A percentile compares a stretch with the other conserved stretches of the same genome.
Evolutionary conservation across 1,139 yeast species (phyloP).

Genomic region (Kodamaea arcana): DNA sequence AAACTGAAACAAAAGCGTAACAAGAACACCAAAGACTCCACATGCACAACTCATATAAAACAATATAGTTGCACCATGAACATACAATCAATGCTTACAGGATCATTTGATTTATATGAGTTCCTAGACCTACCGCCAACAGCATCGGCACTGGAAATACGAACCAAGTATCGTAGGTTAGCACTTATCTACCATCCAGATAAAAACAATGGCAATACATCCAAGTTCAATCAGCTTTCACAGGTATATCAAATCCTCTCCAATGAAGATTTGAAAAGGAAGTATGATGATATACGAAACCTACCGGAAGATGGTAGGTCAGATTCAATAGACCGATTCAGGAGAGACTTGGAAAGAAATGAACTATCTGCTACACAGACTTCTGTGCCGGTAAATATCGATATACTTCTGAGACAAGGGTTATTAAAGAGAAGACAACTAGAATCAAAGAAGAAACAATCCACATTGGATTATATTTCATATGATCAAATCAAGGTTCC

Average conservation of each 20-base stretch:
- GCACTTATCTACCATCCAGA: slow-evolving; percentile 40
- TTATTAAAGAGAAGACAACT: slow-evolving; percentile 20
- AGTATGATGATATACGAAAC: slow-evolving; percentile 28
- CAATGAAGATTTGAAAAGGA: slow-evolving; percentile 22
- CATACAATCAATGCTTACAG: not conserved
- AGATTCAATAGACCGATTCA: slow-evolving; percentile 23
- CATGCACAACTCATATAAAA: not conserved
- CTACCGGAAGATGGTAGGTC: not conserved
- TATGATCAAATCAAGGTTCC: slow-evolving; percentile 16
- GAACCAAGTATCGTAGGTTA: slow-evolving; percentile 16
- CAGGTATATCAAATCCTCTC: slow-evolving; percentile 39
- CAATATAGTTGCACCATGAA: not conserved
- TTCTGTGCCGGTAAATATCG: slow-evolving; percentile 14
- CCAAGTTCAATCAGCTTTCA: slow-evolving; percentile 36
- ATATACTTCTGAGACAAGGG: slow-evolving; percentile 30
- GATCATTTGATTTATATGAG: slow-evolving; percentile 23
- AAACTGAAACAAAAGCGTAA: too few species aligned
- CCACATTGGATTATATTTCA: slow-evolving; percentile 15
- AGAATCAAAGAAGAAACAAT: slow-evolving; percentile 12
- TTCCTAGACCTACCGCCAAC: slow-evolving; percentile 24
- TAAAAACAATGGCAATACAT: slow-evolving; percentile 34
- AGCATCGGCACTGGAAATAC: slow-evolving; percentile 16
- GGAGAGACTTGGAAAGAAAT: slow-evolving; percentile 29
- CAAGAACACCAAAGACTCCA: not conserved
- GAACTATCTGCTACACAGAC: slow-evolving; percentile 15